Conservation (phyloP, 164 flowering plant species). For the Umbilicus rupestris region DNA sequence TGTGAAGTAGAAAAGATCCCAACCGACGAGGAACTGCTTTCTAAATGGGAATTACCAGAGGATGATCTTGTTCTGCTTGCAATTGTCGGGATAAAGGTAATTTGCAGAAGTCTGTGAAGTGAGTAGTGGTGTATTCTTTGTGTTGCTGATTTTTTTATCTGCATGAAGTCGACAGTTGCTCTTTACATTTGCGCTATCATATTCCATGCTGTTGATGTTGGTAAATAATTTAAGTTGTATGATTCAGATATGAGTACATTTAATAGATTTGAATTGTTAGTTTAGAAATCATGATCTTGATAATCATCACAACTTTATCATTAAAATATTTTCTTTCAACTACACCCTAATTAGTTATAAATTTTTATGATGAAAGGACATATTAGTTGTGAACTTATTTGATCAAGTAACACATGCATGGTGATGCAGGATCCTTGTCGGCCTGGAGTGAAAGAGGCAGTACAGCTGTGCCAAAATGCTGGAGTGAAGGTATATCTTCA, state of each 20-base stretch:
- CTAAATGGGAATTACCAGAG: conserved; percentile 68
- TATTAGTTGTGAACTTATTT: background rate
- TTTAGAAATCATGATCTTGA: too few relatives aligned
- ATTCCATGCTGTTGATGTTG: too few relatives aligned
- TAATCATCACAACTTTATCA: background rate
- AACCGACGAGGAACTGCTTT: conserved; percentile 44
- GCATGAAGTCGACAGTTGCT: background rate
- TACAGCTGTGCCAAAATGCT: conserved; percentile 65
- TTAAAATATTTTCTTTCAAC: background rate
- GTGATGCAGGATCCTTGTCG: conserved; percentile 88
- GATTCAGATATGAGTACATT: background rate
- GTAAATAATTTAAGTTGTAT: too few relatives aligned
- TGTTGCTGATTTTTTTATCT: background rate
- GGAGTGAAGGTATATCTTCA: conserved; percentile 69
- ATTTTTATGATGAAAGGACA: background rate
- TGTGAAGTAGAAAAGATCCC: conserved; percentile 51
- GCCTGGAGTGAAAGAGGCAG: conserved; percentile 75
- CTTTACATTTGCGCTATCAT: background rate
- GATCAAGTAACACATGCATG: background rate
- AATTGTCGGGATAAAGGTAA: conserved; percentile 88
- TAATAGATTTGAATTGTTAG: background rate
- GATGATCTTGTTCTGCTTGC: conserved; percentile 73
- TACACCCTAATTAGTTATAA: background rate
- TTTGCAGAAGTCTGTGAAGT: background rate
- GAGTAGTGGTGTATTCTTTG: background rate